Conservation (phyloP, 345 rosid genomes). For the Pugionium cornutum region DNA sequence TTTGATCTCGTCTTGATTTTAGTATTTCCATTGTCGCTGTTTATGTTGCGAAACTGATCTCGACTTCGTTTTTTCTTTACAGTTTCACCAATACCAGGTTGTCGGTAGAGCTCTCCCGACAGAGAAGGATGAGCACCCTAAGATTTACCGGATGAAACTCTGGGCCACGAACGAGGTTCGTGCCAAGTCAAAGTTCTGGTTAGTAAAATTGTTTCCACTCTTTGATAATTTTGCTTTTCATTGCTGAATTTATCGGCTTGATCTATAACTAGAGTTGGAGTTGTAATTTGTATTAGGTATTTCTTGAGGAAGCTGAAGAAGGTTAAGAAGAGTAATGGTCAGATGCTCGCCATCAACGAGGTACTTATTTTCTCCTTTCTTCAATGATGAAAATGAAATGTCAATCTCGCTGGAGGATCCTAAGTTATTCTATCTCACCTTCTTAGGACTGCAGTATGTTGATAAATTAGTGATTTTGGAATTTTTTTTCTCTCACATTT, state of each 20-base stretch:
- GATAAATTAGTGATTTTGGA: neutral
- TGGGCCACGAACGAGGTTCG: slow-evolving; percentile 49
- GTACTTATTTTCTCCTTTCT: slow-evolving; percentile 18
- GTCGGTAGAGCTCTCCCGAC: slow-evolving; percentile 68
- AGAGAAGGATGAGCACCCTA: slow-evolving; percentile 56
- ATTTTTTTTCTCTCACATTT: no score
- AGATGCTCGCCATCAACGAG: slow-evolving; percentile 60
- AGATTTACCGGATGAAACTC: slow-evolving; percentile 66
- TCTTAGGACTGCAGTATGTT: neutral
- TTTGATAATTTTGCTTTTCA: no score
- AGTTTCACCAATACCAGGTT: slow-evolving; percentile 72
- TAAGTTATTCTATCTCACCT: no score
- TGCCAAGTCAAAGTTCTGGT: slow-evolving; percentile 59
- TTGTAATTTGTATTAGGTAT: slow-evolving; percentile 38
- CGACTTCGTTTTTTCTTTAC: neutral
- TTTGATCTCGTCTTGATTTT: neutral
- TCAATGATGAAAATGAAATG: no score
- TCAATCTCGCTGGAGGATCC: no score
- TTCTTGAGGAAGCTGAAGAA: slow-evolving; percentile 59
- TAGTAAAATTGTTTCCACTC: slow-evolving; percentile 3
- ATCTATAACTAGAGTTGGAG: neutral
- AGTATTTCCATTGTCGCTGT: neutral
- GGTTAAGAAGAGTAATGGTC: slow-evolving; percentile 60
- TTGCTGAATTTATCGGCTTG: neutral
- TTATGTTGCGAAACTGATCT: slow-evolving; percentile 15